Evolutionary conservation across 225 moss, liverwort and hornwort genomes (phyloP).

Genomic region (Climacium dendroides): DNA sequence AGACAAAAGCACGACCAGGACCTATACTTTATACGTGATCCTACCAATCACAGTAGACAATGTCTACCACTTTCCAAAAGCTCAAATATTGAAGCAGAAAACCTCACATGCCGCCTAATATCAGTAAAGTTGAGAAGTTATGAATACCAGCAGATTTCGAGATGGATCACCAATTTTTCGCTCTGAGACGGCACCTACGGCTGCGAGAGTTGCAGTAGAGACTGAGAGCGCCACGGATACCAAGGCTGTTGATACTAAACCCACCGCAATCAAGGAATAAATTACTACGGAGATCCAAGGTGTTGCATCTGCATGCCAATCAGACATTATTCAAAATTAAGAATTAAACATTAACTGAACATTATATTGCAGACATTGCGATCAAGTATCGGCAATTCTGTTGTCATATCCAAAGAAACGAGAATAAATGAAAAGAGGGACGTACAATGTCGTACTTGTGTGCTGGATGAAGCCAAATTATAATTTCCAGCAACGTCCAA

Average conservation of each 20-base stretch:
- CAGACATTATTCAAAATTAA: not conserved
- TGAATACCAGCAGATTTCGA: conserved; percentile 68
- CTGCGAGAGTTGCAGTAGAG: conserved; percentile 62
- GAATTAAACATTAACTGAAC: not conserved
- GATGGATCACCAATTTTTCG: conserved; percentile 59
- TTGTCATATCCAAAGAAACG: not conserved
- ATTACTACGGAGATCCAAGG: conserved; percentile 61
- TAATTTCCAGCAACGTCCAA: conserved; percentile 56
- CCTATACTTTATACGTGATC: not conserved
- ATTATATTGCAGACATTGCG: not conserved
- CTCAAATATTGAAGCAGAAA: not conserved
- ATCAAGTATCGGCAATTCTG: not conserved
- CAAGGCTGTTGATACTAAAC: conserved; percentile 60
- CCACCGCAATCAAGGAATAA: conserved; percentile 61
- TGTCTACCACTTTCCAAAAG: not conserved
- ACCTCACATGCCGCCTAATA: not conserved
- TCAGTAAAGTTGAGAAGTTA: not conserved
- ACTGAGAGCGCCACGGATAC: conserved; percentile 61
- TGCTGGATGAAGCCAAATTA: conserved; percentile 50
- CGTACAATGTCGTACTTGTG: conserved; percentile 74
- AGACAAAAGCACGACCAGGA: not conserved
- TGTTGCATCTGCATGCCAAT: conserved; percentile 45
- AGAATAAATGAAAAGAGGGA: not conserved
- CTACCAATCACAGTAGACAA: not conserved
- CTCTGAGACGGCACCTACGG: conserved; percentile 49